Percentiles rank a stretch among this genome's conserved stretches.
These are phyloP conservation scores for Moringa oleifera DNA, from an alignment of 345 rosid species.

Conservation along the genomic window DNA sequence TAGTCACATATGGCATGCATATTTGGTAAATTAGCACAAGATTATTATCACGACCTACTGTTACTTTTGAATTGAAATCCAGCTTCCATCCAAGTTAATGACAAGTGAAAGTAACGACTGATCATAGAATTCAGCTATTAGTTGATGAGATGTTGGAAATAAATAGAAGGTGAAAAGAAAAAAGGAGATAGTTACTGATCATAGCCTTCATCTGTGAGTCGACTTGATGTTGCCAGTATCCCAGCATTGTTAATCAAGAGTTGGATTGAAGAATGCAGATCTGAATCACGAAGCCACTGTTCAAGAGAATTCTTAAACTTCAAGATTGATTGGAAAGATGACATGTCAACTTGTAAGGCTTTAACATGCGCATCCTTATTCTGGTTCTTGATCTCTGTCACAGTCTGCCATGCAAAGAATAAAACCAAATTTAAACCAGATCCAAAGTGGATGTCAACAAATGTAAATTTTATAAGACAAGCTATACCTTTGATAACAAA, in stretches of 20 bases:
- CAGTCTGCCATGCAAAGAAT: conserved; percentile 37
- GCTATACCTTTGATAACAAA: conserved; percentile 46
- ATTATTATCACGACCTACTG: neutral
- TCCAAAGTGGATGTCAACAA: neutral
- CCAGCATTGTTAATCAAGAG: conserved; percentile 92
- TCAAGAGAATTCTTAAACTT: conserved; percentile 58
- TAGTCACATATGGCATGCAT: neutral
- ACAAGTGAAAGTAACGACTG: neutral
- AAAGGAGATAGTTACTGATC: conserved; percentile 45
- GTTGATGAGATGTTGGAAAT: neutral
- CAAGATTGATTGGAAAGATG: conserved; percentile 59
- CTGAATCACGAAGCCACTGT: conserved; percentile 68
- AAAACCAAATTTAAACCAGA: neutral
- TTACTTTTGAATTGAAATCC: neutral
- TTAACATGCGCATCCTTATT: conserved; percentile 49
- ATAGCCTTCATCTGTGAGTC: conserved; percentile 64
- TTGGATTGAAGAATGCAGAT: conserved; percentile 74
- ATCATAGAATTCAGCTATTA: neutral
- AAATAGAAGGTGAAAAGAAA: too few relatives aligned
- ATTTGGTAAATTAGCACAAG: neutral
- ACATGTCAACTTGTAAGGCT: conserved; percentile 66
- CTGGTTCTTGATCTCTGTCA: conserved; percentile 38
- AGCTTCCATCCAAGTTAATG: neutral
- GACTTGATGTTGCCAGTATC: conserved; percentile 63
- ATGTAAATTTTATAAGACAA: too few relatives aligned